These are phyloP conservation scores for Poa pratensis DNA, from an alignment of 176 grass and related monocot species.

Conservation along the genomic window DNA sequence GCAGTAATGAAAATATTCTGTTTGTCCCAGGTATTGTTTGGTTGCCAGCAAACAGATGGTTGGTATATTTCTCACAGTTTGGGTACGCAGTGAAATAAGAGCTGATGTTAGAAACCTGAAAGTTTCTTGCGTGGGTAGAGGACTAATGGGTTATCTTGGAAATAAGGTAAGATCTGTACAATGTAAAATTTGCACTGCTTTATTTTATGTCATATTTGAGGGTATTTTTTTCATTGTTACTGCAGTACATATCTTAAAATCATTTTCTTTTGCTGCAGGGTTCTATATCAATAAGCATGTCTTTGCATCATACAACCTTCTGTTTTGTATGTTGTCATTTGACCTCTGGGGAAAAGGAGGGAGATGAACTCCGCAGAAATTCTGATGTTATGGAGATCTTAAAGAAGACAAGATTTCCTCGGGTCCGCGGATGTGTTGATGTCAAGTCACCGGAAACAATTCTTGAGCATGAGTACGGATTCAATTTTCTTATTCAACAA, in stretches of 20 bases:
- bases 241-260: not conserved
- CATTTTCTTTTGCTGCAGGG: constrained; percentile 60
- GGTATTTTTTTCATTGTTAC: not conserved
- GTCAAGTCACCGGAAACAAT: constrained; percentile 87
- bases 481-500: constrained; percentile 14
- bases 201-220: not conserved
- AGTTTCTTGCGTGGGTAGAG: constrained; percentile 95
- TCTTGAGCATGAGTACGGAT: constrained; percentile 84
- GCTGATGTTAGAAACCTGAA: constrained; percentile 88
- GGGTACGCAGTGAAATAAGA: constrained; percentile 86
- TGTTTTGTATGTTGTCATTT: constrained; percentile 95
- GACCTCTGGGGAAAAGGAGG: constrained; percentile 95
- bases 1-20: constrained; percentile 25
- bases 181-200: not conserved
- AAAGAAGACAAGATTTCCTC: constrained; percentile 88
- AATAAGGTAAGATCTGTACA: constrained; percentile 68
- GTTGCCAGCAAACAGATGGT: constrained; percentile 99
- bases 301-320: constrained; percentile 81
- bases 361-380: constrained; percentile 87
- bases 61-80: constrained; percentile 95
- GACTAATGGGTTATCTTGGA: constrained; percentile 98
- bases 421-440: constrained; percentile 49
- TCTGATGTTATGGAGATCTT: constrained; percentile 89
- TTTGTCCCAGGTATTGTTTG: constrained; percentile 77
- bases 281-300: constrained; percentile 99